Evolutionary conservation across 176 grass and related monocot genomes (phyloP), one percentile per base, ranked within the genome.

Genomic region (Luzula sylvatica): DNA sequence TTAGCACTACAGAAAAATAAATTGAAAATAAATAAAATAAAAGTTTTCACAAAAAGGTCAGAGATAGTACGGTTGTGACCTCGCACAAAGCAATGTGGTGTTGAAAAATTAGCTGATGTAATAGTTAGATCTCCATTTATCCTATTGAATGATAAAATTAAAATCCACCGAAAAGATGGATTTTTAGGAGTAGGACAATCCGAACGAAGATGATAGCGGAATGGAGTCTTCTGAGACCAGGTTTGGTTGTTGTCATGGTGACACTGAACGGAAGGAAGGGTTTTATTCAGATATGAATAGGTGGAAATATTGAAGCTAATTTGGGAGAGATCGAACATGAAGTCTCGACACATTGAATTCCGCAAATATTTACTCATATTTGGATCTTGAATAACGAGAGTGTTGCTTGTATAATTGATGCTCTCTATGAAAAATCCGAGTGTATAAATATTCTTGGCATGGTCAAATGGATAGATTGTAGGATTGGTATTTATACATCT

Each of bases 141-240:
- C 9, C 41, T 38, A 19, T 18, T 20, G 27, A 56, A 56, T 56
- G 53, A 56, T 3, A 56, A 38, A n/a, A n/a, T n/a, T n/a, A n/a
- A n/a, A 56, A 0, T 38, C 2, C 27, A 38, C 53, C 35, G 25
- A 38, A 56, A 56, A 38, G 15, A 38, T 9, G 53, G 25, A 56
- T 38, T 38, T 18, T 20, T 9, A 56, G 47, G 47, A 8, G 25
- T 56, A 3, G 14, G 35, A 56, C 53, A 56, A 20, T 19, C 32
- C 11, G 15, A n/a, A 5, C 1, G 2, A 20, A 19, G 5, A 1
- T 20, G 28, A 30, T 47, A 11, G 8, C 3, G 9, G 14, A 16
- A 11, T 18, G 35, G 35, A 18, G 13, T 18, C 11, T 18, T 38
- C 15, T 26, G 53, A 1, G 53, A 26, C 4, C 14, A 38, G 9